Conservation (phyloP, 768 basidiomycete species). For the Tephrocybe sp. region DNA sequence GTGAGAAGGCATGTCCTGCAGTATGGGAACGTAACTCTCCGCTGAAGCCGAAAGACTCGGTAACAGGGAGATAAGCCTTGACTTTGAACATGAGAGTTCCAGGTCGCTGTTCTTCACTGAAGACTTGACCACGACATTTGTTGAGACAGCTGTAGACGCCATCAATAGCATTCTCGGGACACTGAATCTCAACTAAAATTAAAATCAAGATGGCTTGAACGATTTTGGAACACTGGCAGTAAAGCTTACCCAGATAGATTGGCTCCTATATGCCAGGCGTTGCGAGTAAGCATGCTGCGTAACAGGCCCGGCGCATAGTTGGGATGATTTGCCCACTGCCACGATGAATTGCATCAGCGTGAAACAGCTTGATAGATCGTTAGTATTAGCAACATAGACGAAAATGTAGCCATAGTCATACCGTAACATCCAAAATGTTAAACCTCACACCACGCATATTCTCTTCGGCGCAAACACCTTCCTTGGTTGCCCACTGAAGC, state of each 20-base stretch:
- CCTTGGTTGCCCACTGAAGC: slow-evolving; percentile 99
- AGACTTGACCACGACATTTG: slow-evolving; percentile 97
- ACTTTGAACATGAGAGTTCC: slow-evolving; percentile 99
- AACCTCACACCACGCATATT: slow-evolving; percentile 95
- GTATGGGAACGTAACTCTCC: slow-evolving; percentile 90
- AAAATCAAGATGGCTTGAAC: slow-evolving; percentile 16
- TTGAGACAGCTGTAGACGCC: slow-evolving; percentile 93
- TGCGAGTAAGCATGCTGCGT: slow-evolving; percentile 92
- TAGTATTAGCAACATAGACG: too few relatives aligned
- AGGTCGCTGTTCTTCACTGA: slow-evolving; percentile 92
- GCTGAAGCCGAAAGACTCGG: slow-evolving; percentile 96
- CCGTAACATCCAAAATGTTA: slow-evolving; percentile 93
- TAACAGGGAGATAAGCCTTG: slow-evolving; percentile 92
- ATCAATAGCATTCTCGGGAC: slow-evolving; percentile 95
- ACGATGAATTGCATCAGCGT: slow-evolving; percentile 98
- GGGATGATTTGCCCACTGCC: slow-evolving; percentile 99
- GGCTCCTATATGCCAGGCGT: slow-evolving; percentile 92
- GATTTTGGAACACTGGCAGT: neutral
- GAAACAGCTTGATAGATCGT: slow-evolving; percentile 73
- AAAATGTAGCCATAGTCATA: slow-evolving; percentile 29
- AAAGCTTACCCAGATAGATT: slow-evolving; percentile 74
- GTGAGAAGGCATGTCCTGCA: slow-evolving; percentile 96
- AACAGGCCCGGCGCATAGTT: slow-evolving; percentile 91
- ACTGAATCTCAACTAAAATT: slow-evolving; percentile 97
- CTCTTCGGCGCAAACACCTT: slow-evolving; percentile 93